These are phyloP conservation scores for Tylopilus plumbeoviolaceoides DNA, from an alignment of 768 basidiomycete species.

Conservation along the genomic window DNA sequence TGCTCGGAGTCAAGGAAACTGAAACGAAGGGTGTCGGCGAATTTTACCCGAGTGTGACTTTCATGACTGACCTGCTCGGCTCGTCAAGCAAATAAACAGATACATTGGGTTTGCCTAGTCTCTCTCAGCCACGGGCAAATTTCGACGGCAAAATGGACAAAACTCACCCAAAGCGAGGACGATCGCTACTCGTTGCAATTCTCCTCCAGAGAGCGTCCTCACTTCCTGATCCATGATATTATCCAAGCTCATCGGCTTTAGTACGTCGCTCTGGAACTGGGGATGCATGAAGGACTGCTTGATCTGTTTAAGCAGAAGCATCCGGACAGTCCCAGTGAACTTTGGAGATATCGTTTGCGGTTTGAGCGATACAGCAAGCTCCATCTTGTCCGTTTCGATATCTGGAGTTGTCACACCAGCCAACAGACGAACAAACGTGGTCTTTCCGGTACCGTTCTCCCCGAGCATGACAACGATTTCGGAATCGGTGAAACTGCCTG, in stretches of 20 bases:
- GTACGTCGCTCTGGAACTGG: conserved; percentile 98
- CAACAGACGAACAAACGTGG: conserved; percentile 93
- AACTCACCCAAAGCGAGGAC: conserved; percentile 78
- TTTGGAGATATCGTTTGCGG: conserved; percentile 98
- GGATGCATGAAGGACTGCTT: conserved; percentile 97
- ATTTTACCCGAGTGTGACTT: not conserved
- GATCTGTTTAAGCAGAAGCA: conserved; percentile 92
- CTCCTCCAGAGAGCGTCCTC: conserved; percentile 97
- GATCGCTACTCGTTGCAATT: conserved; percentile 96
- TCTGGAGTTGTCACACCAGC: conserved; percentile 88
- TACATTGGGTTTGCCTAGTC: conserved; percentile 66
- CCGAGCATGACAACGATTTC: conserved; percentile 99
- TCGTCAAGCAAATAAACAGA: conserved; percentile 95
- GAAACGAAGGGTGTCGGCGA: conserved; percentile 4
- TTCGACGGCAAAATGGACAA: not conserved
- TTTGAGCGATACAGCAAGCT: conserved; percentile 88
- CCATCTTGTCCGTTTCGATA: conserved; percentile 73
- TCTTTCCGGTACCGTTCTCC: conserved; percentile 99
- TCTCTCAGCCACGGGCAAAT: conserved; percentile 7
- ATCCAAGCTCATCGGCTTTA: conserved; percentile 97
- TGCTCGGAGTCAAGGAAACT: conserved; percentile 98
- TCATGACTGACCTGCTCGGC: conserved; percentile 60
- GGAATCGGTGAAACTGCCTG: conserved; percentile 93
- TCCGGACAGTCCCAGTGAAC: conserved; percentile 95
- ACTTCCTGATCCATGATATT: conserved; percentile 97